phyloP scores from a whole-genome alignment of 768 basidiomycete species.

The Hericium alpestre region DNA sequence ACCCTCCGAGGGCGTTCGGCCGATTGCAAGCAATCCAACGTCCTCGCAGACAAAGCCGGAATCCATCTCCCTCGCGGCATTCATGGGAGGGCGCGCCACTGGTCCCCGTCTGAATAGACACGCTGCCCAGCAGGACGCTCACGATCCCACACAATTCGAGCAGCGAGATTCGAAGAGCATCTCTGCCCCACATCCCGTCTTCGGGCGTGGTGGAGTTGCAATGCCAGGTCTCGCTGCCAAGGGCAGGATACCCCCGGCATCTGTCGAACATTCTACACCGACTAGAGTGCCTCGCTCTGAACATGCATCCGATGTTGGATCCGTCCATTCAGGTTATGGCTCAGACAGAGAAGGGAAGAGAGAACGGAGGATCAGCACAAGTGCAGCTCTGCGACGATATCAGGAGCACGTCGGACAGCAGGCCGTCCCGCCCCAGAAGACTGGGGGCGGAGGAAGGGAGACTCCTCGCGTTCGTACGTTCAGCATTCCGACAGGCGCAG shows the following conservation, averaged over 20 bases:
- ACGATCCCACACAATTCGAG: constrained; percentile 57
- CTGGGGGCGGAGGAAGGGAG: not conserved
- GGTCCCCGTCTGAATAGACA: constrained; percentile 67
- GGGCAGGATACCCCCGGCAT: constrained; percentile 7
- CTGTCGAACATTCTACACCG: constrained; percentile 5
- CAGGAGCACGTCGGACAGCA: constrained; percentile 9
- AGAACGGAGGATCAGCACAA: constrained; percentile 1
- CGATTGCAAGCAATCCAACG: not conserved
- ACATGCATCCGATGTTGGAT: not conserved
- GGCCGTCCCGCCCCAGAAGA: not conserved
- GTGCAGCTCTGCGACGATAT: constrained; percentile 7
- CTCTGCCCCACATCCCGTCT: constrained; percentile 56
- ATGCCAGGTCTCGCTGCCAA: constrained; percentile 56
- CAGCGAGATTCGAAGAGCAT: constrained; percentile 39
- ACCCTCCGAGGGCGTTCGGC: too few species aligned
- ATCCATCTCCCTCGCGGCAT: constrained; percentile 65
- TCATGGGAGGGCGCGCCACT: constrained; percentile 70
- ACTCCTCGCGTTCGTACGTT: constrained; percentile 7
- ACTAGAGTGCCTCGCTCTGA: not conserved
- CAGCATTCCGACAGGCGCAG: constrained; percentile 15
- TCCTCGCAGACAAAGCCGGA: constrained; percentile 19
- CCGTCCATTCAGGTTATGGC: not conserved
- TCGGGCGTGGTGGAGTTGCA: constrained; percentile 64
- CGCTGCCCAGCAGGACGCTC: constrained; percentile 58
- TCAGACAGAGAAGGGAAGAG: not conserved